Conservation (phyloP, 2,329 filamentous ascomycete genomes). For the Onygenales sp. region DNA sequence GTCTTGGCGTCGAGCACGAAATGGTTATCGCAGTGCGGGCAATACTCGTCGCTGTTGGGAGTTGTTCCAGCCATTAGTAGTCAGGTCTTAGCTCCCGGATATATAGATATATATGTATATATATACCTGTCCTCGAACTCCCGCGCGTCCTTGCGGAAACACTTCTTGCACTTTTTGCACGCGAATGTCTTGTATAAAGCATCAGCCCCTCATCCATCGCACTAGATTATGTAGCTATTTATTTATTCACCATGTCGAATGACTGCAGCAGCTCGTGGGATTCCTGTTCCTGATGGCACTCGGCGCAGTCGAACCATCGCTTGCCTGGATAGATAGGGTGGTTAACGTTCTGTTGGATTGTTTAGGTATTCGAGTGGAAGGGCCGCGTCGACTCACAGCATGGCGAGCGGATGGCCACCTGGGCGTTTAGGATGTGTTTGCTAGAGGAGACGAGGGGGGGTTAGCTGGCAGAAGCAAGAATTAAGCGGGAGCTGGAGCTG, state of each 20-base stretch:
- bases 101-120: background rate
- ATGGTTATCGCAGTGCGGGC: slow-evolving; percentile 98
- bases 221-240: background rate
- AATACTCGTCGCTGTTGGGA: slow-evolving; percentile 73
- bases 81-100: background rate
- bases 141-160: slow-evolving; percentile 84
- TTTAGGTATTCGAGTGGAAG: background rate
- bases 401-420: slow-evolving; percentile 88
- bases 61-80: background rate
- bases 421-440: slow-evolving; percentile 97
- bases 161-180: slow-evolving; percentile 99
- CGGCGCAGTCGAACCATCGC: slow-evolving; percentile 95
- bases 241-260: slow-evolving; percentile 61
- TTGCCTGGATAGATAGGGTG: background rate
- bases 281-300: slow-evolving; percentile 81
- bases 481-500: background rate
- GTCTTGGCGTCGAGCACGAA: slow-evolving; percentile 84
- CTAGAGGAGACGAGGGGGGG: slow-evolving; percentile 38
- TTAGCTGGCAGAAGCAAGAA: background rate
- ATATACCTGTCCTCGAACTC: slow-evolving; percentile 75
- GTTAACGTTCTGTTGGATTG: background rate
- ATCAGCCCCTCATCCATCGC: background rate
- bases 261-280: slow-evolving; percentile 65
- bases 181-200: slow-evolving; percentile 52
- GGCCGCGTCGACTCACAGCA: slow-evolving; percentile 61